These are phyloP conservation scores for Chaetomium globosum DNA, from an alignment of 2,329 filamentous ascomycete genomes.

Conservation along the genomic window DNA sequence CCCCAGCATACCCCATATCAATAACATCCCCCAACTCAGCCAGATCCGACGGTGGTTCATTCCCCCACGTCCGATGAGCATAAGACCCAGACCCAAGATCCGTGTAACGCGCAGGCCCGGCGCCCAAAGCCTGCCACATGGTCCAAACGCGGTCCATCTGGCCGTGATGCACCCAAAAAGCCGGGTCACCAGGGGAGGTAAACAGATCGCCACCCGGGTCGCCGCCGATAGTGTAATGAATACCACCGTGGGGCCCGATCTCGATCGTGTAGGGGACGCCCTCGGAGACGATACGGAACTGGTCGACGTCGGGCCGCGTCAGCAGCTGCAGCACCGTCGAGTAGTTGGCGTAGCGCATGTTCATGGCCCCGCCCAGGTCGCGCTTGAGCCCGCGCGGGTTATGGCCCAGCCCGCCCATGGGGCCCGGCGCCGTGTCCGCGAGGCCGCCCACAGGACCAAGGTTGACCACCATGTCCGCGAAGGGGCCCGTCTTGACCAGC, in stretches of 20 bases:
- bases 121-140: slow-evolving; percentile 29
- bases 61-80: slow-evolving; percentile 40
- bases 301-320: slow-evolving; percentile 22
- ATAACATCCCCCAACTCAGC: slow-evolving; percentile 37
- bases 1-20: slow-evolving; percentile 40
- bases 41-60: slow-evolving; percentile 37
- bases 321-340: slow-evolving; percentile 34
- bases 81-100: slow-evolving; percentile 38
- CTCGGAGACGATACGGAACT: slow-evolving; percentile 28
- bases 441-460: slow-evolving; percentile 43
- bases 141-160: slow-evolving; percentile 33
- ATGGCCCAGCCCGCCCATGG: slow-evolving; percentile 25
- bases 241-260: slow-evolving; percentile 37
- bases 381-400: slow-evolving; percentile 31
- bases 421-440: slow-evolving; percentile 33
- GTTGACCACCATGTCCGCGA: slow-evolving; percentile 45
- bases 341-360: slow-evolving; percentile 38
- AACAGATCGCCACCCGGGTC: slow-evolving; percentile 43
- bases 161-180: slow-evolving; percentile 31
- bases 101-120: slow-evolving; percentile 29
- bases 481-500: slow-evolving; percentile 48
- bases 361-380: slow-evolving; percentile 35
- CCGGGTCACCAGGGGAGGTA: slow-evolving; percentile 29
- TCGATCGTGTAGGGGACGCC: slow-evolving; percentile 35
- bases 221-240: slow-evolving; percentile 42